Conservation (phyloP, 352 stramenopile species). For the Phytopythium kandeliae region DNA sequence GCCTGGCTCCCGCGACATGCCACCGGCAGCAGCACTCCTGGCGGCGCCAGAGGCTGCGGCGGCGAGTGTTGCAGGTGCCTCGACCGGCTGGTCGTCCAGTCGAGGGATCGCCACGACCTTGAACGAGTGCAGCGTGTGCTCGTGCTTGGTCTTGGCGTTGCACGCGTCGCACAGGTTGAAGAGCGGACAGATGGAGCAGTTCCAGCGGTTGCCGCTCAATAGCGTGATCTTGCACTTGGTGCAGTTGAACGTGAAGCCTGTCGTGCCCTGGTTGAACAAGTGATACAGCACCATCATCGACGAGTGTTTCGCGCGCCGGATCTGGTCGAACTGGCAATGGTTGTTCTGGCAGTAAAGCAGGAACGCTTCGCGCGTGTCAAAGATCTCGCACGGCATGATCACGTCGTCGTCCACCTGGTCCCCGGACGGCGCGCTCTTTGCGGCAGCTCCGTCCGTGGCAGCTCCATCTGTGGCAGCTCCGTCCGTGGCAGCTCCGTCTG, state of each 20-base stretch:
- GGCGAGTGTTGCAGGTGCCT: conserved; percentile 22
- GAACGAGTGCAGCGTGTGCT: conserved; percentile 91
- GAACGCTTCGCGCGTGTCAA: conserved; percentile 90
- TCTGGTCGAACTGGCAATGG: conserved; percentile 80
- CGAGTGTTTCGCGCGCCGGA: conserved; percentile 75
- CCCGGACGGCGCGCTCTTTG: conserved; percentile 13
- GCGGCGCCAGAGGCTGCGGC: conserved; percentile 18
- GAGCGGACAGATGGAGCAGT: conserved; percentile 94
- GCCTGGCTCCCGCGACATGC: conserved; percentile 34
- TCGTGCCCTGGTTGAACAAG: conserved; percentile 92
- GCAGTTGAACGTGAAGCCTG: conserved; percentile 97
- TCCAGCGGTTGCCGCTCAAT: conserved; percentile 92
- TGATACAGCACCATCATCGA: conserved; percentile 87
- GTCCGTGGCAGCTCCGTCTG: conserved; percentile 20
- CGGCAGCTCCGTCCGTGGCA: conserved; percentile 24
- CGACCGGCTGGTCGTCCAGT: conserved; percentile 36
- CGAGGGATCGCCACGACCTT: conserved; percentile 88
- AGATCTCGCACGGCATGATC: conserved; percentile 97
- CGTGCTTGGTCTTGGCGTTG: conserved; percentile 88
- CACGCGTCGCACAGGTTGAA: conserved; percentile 97
- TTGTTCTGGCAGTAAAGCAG: conserved; percentile 89
- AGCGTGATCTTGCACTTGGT: conserved; percentile 93
- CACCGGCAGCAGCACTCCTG: conserved; percentile 13
- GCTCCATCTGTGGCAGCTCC: conserved; percentile 24
- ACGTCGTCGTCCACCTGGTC: conserved; percentile 77